These are phyloP conservation scores for Hyaloperonospora brassicae DNA, from an alignment of 352 stramenopile genomes.

Conservation along the genomic window DNA sequence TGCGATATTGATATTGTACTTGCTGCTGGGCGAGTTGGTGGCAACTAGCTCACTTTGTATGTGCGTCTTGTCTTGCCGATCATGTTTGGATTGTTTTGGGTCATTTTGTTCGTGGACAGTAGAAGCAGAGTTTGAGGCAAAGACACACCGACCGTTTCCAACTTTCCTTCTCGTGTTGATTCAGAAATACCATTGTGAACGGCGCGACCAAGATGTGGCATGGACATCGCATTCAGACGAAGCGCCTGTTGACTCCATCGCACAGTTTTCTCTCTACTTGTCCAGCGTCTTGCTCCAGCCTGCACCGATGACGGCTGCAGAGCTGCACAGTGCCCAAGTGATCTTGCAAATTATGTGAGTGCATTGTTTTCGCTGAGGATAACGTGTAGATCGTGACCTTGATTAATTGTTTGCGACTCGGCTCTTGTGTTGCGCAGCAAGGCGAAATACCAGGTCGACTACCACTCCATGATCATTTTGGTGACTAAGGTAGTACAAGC, in stretches of 20 bases:
- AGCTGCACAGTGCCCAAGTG: conserved; percentile 65
- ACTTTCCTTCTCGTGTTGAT: conserved; percentile 68
- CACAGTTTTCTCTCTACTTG: conserved; percentile 74
- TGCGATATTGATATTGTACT: conserved; percentile 1
- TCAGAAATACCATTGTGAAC: conserved; percentile 80
- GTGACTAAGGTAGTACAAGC: conserved; percentile 28
- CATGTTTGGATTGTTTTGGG: conserved; percentile 13
- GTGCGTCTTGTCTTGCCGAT: conserved; percentile 18
- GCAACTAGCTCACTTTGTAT: conserved; percentile 10
- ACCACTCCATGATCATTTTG: conserved; percentile 28
- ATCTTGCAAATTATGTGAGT: conserved; percentile 82
- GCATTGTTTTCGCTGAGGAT: not conserved
- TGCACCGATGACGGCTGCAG: conserved; percentile 41
- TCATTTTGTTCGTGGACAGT: conserved; percentile 38
- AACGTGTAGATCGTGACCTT: not conserved
- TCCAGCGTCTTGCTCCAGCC: conserved; percentile 47
- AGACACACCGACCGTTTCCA: conserved; percentile 69
- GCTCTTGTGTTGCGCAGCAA: conserved; percentile 23
- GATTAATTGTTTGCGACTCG: not conserved
- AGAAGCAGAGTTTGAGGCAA: conserved; percentile 81
- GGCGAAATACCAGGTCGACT: conserved; percentile 35
- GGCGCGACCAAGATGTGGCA: conserved; percentile 33
- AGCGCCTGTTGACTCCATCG: conserved; percentile 74
- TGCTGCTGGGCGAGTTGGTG: not conserved
- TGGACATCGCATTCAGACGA: conserved; percentile 53